Conservation (phyloP, 441 rosid genomes). For the Euphorbia celastroides region DNA sequence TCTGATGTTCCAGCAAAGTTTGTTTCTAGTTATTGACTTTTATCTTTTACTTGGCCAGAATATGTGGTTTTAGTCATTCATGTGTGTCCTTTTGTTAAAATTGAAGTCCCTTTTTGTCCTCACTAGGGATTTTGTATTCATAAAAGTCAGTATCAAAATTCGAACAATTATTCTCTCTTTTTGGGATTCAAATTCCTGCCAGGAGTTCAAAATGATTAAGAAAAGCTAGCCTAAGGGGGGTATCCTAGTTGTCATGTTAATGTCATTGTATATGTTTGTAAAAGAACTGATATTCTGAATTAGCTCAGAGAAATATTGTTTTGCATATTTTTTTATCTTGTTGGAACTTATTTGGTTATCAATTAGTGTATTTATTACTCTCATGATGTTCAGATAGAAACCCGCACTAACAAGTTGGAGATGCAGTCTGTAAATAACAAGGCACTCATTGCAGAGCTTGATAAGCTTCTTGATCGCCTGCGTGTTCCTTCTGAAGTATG, state of each 20-base stretch:
- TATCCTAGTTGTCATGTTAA: slow-evolving; percentile 4
- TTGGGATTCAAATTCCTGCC: background rate
- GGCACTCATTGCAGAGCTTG: slow-evolving; percentile 91
- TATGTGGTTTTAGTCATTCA: background rate
- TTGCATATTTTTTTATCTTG: slow-evolving; percentile 6
- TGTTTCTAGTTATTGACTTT: background rate
- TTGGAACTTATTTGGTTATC: slow-evolving; percentile 8
- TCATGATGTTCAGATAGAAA: slow-evolving; percentile 75
- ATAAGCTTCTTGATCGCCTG: slow-evolving; percentile 81
- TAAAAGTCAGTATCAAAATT: background rate
- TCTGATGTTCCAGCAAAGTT: slow-evolving; percentile 15
- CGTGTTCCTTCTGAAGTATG: slow-evolving; percentile 91
- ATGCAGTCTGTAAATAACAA: slow-evolving; percentile 93
- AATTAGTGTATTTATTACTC: slow-evolving; percentile 14
- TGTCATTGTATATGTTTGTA: background rate
- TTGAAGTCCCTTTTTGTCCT: background rate
- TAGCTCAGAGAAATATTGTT: background rate
- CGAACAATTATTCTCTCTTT: background rate
- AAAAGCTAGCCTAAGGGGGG: background rate
- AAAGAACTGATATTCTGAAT: background rate
- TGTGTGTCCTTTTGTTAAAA: background rate
- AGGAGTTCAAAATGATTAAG: slow-evolving; percentile 1
- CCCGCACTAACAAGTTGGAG: slow-evolving; percentile 93
- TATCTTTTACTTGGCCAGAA: background rate
- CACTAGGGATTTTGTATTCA: background rate